phyloP scores from a whole-genome alignment of 441 rosid genomes.

The Adansonia grandidieri region DNA sequence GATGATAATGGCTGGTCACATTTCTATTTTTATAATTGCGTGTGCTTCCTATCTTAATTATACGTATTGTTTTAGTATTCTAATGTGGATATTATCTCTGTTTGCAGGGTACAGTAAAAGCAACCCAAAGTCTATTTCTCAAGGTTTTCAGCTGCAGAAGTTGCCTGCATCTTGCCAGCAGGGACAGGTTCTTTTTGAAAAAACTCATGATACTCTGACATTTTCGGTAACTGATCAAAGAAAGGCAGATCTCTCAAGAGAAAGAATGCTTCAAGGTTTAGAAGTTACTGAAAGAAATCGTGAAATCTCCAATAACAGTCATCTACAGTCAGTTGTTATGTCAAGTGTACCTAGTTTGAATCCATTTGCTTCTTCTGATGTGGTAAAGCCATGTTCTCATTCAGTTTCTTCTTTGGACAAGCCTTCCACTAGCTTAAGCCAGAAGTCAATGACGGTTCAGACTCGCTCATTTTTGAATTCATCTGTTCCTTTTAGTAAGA shows the following conservation, averaged over 20 bases:
- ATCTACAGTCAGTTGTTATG: slow-evolving; percentile 49
- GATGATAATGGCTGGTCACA: neutral
- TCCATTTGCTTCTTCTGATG: slow-evolving; percentile 46
- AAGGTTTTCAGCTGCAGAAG: slow-evolving; percentile 44
- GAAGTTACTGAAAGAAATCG: slow-evolving; percentile 51
- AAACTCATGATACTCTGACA: slow-evolving; percentile 44
- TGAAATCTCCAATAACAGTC: slow-evolving; percentile 46
- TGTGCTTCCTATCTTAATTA: neutral
- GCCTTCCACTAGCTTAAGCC: slow-evolving; percentile 50
- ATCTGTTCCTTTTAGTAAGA: slow-evolving; percentile 53
- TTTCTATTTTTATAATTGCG: neutral
- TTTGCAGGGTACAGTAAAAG: slow-evolving; percentile 56
- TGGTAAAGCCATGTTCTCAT: slow-evolving; percentile 55
- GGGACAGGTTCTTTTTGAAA: slow-evolving; percentile 44
- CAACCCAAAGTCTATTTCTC: slow-evolving; percentile 44
- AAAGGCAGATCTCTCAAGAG: slow-evolving; percentile 53
- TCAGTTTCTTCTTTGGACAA: slow-evolving; percentile 64
- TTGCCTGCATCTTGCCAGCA: slow-evolving; percentile 48
- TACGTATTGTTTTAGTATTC: slow-evolving; percentile 33
- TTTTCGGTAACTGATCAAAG: slow-evolving; percentile 51
- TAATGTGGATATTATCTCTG: slow-evolving; percentile 32
- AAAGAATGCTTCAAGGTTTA: slow-evolving; percentile 46
- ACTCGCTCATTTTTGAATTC: slow-evolving; percentile 52
- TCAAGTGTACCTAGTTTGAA: slow-evolving; percentile 50
- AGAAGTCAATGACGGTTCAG: slow-evolving; percentile 58